phyloP scores from a whole-genome alignment of 371 early-diverging fungal genomes.

The Mortierella polycephala region DNA sequence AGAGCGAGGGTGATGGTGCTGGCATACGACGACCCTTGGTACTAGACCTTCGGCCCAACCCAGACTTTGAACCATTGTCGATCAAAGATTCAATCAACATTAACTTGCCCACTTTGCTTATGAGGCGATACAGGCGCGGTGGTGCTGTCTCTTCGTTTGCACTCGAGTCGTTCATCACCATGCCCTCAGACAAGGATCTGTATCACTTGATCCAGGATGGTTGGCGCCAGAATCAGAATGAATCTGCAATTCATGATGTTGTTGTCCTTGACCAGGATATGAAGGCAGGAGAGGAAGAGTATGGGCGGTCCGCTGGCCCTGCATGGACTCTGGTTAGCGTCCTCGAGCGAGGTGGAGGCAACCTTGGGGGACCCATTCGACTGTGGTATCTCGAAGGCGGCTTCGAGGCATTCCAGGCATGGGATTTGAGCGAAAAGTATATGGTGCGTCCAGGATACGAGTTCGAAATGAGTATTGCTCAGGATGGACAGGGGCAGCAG shows the following conservation, averaged over 20 bases:
- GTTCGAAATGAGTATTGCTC: slow-evolving; percentile 3
- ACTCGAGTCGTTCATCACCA: slow-evolving; percentile 72
- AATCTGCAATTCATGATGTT: slow-evolving; percentile 24
- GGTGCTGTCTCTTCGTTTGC: slow-evolving; percentile 66
- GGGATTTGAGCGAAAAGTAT: slow-evolving; percentile 47
- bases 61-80: slow-evolving; percentile 35
- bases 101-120: slow-evolving; percentile 69
- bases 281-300: slow-evolving; percentile 55
- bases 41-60: slow-evolving; percentile 29
- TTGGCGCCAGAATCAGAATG: slow-evolving; percentile 29
- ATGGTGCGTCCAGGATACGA: slow-evolving; percentile 22
- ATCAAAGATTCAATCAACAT: slow-evolving; percentile 64
- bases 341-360: slow-evolving; percentile 57
- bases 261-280: slow-evolving; percentile 70
- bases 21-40: slow-evolving; percentile 40
- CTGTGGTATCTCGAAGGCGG: slow-evolving; percentile 63
- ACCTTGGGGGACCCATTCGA: slow-evolving; percentile 32
- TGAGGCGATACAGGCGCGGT: slow-evolving; percentile 70
- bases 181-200: slow-evolving; percentile 64
- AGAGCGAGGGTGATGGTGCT: slow-evolving; percentile 12
- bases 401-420: slow-evolving; percentile 58
- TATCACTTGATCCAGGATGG: slow-evolving; percentile 51
- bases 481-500: slow-evolving; percentile 8
- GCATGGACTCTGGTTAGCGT: slow-evolving; percentile 74
- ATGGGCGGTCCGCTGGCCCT: slow-evolving; percentile 57